phyloP scores from a whole-genome alignment of 306 rosid species.

The Pueraria montana region DNA sequence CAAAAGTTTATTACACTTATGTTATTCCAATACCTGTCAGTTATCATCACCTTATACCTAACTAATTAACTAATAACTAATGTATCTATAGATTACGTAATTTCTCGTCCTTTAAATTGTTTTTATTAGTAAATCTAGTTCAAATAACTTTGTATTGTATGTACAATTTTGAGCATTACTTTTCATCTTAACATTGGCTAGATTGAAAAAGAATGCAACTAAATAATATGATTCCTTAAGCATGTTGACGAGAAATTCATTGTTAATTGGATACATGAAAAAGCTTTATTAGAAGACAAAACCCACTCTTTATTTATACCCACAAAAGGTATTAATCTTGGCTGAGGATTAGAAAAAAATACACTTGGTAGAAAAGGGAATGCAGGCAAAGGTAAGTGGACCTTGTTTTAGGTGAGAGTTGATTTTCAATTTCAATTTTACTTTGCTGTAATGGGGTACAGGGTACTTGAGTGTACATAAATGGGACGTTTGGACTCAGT shows the following conservation, averaged over 20 bases:
- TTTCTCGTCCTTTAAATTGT: not conserved
- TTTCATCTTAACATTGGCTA: not conserved
- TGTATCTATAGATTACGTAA: not conserved
- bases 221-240: not conserved
- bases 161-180: not conserved
- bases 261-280: not conserved
- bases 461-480: not conserved
- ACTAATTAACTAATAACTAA: not conserved
- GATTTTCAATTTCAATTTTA: not conserved
- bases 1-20: too few species aligned
- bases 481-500: not conserved
- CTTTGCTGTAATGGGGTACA: not conserved
- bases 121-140: not conserved
- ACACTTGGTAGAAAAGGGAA: not conserved
- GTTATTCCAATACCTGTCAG: too few species aligned
- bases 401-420: not conserved
- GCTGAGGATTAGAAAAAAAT: not conserved
- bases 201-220: not conserved
- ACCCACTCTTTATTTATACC: not conserved
- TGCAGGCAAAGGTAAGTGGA: not conserved
- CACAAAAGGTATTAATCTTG: not conserved
- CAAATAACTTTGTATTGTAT: not conserved
- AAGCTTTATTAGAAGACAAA: not conserved
- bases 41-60: not conserved
- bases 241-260: not conserved